Conservation (phyloP, 2,329 filamentous ascomycete genomes). For the Pestalotiopsis sp. region DNA sequence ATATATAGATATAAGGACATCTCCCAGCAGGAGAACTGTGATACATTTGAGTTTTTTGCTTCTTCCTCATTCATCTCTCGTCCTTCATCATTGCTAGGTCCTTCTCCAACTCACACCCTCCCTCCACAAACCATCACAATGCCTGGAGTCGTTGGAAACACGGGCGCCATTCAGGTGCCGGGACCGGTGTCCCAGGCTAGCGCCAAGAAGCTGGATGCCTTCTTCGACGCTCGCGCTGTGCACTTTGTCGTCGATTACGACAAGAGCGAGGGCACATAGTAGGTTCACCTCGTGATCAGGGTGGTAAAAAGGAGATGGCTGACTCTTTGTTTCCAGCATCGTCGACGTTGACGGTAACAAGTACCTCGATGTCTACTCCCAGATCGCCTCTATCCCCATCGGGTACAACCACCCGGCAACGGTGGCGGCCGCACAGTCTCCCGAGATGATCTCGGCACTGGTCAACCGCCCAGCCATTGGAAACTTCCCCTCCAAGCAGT, state of each 20-base stretch:
- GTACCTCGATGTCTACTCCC: conserved; percentile 59
- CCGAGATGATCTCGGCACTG: conserved; percentile 76
- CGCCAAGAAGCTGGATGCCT: conserved; percentile 42
- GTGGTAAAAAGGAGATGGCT: neutral
- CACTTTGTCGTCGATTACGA: conserved; percentile 55
- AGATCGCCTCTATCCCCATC: conserved; percentile 89
- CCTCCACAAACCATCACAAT: neutral
- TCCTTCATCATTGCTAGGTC: neutral
- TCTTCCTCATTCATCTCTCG: neutral
- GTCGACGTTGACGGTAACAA: conserved; percentile 51
- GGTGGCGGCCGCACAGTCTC: conserved; percentile 66
- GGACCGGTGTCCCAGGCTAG: conserved; percentile 39
- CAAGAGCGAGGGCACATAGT: conserved; percentile 53
- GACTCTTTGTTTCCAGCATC: conserved; percentile 29
- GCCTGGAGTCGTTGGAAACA: conserved; percentile 4
- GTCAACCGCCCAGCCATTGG: conserved; percentile 88
- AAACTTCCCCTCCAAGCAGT: conserved; percentile 86
- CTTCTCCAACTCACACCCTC: neutral
- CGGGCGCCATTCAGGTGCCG: conserved; percentile 35
- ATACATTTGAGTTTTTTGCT: neutral
- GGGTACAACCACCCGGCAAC: conserved; percentile 88
- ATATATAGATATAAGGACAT: neutral
- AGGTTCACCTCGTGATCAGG: neutral
- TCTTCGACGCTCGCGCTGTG: conserved; percentile 53
- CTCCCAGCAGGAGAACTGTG: neutral